Evolutionary conservation across 2,329 filamentous ascomycete genomes (phyloP).

Genomic region (Daldinia sp.): DNA sequence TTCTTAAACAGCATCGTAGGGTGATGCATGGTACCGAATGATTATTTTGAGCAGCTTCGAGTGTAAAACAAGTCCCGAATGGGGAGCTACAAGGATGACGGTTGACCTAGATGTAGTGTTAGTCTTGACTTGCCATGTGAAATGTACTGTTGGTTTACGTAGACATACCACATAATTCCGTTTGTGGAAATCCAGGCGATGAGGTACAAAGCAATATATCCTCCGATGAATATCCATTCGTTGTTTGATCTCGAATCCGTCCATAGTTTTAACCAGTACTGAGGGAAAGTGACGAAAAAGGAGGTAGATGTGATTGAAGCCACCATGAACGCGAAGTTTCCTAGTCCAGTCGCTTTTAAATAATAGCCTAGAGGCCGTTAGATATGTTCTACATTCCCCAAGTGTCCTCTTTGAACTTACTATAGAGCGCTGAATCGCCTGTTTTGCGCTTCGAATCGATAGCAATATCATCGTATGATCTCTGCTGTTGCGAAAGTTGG

Average conservation of each 20-base stretch:
- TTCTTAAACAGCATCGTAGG: not conserved
- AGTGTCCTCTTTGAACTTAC: slow-evolving; percentile 39
- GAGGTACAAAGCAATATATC: slow-evolving; percentile 53
- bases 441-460: slow-evolving; percentile 45
- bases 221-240: slow-evolving; percentile 52
- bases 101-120: slow-evolving; percentile 48
- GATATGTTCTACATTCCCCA: slow-evolving; percentile 3
- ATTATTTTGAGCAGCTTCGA: slow-evolving; percentile 51
- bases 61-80: slow-evolving; percentile 54
- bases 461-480: slow-evolving; percentile 25
- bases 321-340: slow-evolving; percentile 48
- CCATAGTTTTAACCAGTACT: slow-evolving; percentile 58
- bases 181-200: slow-evolving; percentile 56
- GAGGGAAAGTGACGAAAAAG: slow-evolving; percentile 54
- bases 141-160: slow-evolving; percentile 24
- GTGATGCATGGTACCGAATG: slow-evolving; percentile 24
- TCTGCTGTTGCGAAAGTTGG: slow-evolving; percentile 25
- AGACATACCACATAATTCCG: slow-evolving; percentile 51
- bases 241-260: slow-evolving; percentile 48
- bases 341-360: slow-evolving; percentile 45
- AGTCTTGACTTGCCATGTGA: not conserved
- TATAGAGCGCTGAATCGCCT: slow-evolving; percentile 55
- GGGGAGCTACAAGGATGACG: slow-evolving; percentile 53
- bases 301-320: slow-evolving; percentile 46
- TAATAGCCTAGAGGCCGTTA: slow-evolving; percentile 49